Percentiles rank a stretch among this genome's conserved stretches.
Evolutionary conservation across 768 basidiomycete genomes (phyloP).

Genomic region (Cyathus striatus): DNA sequence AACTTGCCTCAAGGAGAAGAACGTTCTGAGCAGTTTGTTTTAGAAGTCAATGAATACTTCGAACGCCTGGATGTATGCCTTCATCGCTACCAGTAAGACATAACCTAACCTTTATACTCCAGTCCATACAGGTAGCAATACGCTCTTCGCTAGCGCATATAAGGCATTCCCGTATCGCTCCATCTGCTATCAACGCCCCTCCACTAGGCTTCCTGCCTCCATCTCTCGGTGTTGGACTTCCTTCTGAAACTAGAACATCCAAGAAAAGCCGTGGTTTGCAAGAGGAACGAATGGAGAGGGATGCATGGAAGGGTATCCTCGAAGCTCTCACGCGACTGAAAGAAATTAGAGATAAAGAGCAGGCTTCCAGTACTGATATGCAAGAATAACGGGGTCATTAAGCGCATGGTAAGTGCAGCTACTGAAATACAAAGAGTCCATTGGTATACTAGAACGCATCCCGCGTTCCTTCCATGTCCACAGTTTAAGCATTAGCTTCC

Average conservation of each 20-base stretch:
- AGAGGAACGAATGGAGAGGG: slow-evolving; percentile 69
- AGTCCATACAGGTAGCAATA: slow-evolving; percentile 75
- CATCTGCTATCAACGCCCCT: slow-evolving; percentile 83
- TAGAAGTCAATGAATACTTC: slow-evolving; percentile 83
- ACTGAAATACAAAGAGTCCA: not conserved
- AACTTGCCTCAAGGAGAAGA: slow-evolving; percentile 76
- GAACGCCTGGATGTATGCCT: slow-evolving; percentile 72
- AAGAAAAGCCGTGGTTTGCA: slow-evolving; percentile 60
- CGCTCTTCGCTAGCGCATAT: slow-evolving; percentile 80
- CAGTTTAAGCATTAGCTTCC: not conserved
- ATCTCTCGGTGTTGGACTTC: slow-evolving; percentile 73
- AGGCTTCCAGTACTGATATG: slow-evolving; percentile 2
- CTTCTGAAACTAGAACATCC: slow-evolving; percentile 30
- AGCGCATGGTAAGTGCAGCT: no score
- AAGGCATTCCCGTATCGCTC: slow-evolving; percentile 75
- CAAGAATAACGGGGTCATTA: not conserved
- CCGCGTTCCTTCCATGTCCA: no score
- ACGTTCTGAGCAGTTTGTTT: slow-evolving; percentile 79
- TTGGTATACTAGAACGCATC: not conserved
- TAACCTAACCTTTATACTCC: slow-evolving; percentile 4
- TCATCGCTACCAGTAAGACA: no score
- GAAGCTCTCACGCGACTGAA: slow-evolving; percentile 63
- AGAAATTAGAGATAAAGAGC: slow-evolving; percentile 25
- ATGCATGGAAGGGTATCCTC: slow-evolving; percentile 75
- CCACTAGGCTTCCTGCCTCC: slow-evolving; percentile 69